These are phyloP conservation scores for Quercus glauca DNA, from an alignment of 306 rosid species.

Conservation along the genomic window DNA sequence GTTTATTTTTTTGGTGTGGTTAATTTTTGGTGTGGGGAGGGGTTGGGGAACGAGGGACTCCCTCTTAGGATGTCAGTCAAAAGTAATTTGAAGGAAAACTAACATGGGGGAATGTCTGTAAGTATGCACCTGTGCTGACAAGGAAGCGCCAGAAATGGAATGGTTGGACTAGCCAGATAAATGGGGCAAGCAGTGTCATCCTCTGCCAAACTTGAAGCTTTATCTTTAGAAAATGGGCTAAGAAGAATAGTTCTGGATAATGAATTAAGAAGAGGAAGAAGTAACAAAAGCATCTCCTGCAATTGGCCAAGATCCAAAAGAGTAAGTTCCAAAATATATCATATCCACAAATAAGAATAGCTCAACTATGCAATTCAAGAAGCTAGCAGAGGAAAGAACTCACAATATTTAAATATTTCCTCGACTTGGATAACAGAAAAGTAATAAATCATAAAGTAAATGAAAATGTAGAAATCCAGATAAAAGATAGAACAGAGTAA, in stretches of 20 bases:
- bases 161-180: slow-evolving; percentile 78
- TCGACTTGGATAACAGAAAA: not conserved
- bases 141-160: slow-evolving; percentile 89
- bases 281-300: slow-evolving; percentile 96
- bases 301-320: slow-evolving; percentile 27
- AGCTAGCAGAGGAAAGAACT: not conserved
- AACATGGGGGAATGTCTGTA: not conserved
- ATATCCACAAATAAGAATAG: not conserved
- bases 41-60: not conserved
- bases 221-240: slow-evolving; percentile 82
- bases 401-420: not conserved
- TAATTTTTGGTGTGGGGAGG: not conserved
- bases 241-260: slow-evolving; percentile 76
- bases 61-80: not conserved
- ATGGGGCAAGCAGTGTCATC: slow-evolving; percentile 73
- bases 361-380: slow-evolving; percentile 8
- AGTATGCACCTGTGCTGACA: slow-evolving; percentile 85
- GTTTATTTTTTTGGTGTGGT: not conserved
- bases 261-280: slow-evolving; percentile 96
- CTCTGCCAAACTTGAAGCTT: slow-evolving; percentile 69
- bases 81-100: not conserved
- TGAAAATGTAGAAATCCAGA: not conserved
- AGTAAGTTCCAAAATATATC: slow-evolving; percentile 5
- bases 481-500: not conserved
- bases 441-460: not conserved